Base-by-base conservation (phyloP, 192 early-diverging fungal species). In the Backusella macrospora region DNA sequence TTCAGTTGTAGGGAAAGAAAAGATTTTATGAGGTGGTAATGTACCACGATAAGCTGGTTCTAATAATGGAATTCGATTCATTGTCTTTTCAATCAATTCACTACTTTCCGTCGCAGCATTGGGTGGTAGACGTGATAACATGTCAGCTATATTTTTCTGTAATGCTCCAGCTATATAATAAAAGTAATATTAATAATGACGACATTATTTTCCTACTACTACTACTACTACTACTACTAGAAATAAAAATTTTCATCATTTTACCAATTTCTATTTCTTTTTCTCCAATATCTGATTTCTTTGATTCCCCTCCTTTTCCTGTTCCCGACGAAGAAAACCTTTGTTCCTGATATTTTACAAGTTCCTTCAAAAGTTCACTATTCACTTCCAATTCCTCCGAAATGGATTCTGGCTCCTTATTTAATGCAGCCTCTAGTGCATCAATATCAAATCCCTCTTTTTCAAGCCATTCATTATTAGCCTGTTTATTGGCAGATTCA, bases 1-100 rank as follows among this genome's bases (percentile, higher is more conserved):
- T 45, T 77, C 76, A 5, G 70, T 67, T 1, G 81, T 81, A 1
- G 82, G 76, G 44, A 84, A 88, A 0, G 84, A 84, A 68, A 86
- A 86, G 1, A 79, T 76, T 42, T 84, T 85, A 44, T 71, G 82
- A 47, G 82, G 73, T n/a, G 86, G 84, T 37, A 87, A 59, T 21
- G 80, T 71, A n/a, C 86, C 86, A n/a, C 75, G 68, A 62, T 82
- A 88, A 12, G 79, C 74, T 3, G 84, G 16, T 21, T 84, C 84
- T 26, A 82, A 74, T 39, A 80, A 70, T 14, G 86, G 82, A 5
- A 84, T 74, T 21, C 66, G 71, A 9, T 71, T 55, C 67, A 85
- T 84, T 0, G 86, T 65, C 7, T 76, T 69, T 59, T 84, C 81
- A 37, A 87, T 73, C 2, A 72, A 74, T 55, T 83, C 66, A 43